phyloP scores from a whole-genome alignment of 768 basidiomycete species.

The Panaeolus cyanescens region DNA sequence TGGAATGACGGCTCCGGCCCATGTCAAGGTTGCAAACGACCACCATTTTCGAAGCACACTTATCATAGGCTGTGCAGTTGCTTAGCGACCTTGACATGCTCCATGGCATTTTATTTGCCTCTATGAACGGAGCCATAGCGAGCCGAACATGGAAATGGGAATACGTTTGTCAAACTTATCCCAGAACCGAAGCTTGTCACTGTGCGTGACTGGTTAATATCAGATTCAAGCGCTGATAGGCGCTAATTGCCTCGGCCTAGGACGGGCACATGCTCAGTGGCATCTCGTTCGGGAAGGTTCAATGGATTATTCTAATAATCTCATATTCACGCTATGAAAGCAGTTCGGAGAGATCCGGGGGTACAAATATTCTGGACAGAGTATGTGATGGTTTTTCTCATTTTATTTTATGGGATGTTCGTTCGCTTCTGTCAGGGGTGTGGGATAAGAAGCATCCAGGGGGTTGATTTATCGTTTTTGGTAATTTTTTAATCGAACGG shows the following conservation, averaged over 20 bases:
- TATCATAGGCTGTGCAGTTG: not conserved
- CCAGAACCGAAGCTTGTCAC: not conserved
- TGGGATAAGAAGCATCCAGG: not conserved
- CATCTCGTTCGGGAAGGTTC: not conserved
- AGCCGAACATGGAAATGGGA: not conserved
- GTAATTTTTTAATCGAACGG: not conserved
- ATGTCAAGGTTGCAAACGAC: too few relatives aligned
- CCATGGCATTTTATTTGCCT: too few relatives aligned
- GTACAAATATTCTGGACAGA: not conserved
- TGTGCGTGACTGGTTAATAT: not conserved
- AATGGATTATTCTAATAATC: not conserved
- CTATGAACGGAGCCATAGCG: not conserved
- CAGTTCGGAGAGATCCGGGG: not conserved
- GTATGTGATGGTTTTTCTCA: not conserved
- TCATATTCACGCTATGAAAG: not conserved
- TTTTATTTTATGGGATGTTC: not conserved
- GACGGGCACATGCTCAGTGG: not conserved
- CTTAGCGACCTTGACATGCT: not conserved
- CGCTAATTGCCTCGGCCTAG: not conserved
- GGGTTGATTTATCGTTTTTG: not conserved
- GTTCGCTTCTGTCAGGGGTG: not conserved
- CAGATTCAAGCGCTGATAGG: not conserved
- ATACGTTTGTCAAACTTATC: not conserved
- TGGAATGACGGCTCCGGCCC: too few relatives aligned
- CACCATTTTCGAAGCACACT: too few relatives aligned